A percentile compares a stretch with the other conserved stretches of the same genome.
Evolutionary conservation across 1,284 basidiomycete species (phyloP).

Genomic region (Vanrija pseudolonga): DNA sequence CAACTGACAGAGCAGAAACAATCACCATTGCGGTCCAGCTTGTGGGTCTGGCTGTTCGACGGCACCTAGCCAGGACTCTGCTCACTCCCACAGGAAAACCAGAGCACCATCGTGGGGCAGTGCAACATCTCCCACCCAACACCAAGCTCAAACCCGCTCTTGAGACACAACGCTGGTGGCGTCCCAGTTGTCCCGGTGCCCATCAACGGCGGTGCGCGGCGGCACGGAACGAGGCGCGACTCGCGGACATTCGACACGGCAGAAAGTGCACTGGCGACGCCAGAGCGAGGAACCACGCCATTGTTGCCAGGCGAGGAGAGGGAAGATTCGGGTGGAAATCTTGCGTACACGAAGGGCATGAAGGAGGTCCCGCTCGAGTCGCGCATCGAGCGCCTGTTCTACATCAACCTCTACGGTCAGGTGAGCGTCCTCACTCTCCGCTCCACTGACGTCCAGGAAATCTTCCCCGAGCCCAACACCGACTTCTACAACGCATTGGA

Average conservation of each 20-base stretch:
- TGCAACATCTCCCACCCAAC: conserved; percentile 93
- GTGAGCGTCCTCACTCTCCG: conserved; percentile 23
- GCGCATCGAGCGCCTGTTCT: conserved; percentile 68
- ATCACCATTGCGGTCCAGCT: conserved; percentile 96
- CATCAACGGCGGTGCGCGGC: too few relatives aligned
- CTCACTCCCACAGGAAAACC: conserved; percentile 60
- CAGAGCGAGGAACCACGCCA: conserved; percentile 7
- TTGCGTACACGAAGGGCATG: conserved; percentile 46
- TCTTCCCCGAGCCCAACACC: conserved; percentile 80
- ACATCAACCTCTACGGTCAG: conserved; percentile 89
- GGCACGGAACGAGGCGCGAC: conserved; percentile 24
- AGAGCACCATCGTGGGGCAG: conserved; percentile 79
- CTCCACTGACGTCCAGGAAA: conserved; percentile 55
- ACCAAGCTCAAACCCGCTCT: conserved; percentile 4
- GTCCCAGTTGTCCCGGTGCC: too few relatives aligned
- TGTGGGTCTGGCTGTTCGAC: conserved; percentile 52
- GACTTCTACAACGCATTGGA: conserved; percentile 68
- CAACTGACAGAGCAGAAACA: conserved; percentile 51
- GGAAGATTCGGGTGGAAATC: conserved; percentile 55
- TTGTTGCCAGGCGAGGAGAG: conserved; percentile 16
- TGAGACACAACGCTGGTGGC: too few relatives aligned
- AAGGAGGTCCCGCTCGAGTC: conserved; percentile 61
- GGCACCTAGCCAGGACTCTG: too few relatives aligned
- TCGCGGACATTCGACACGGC: conserved; percentile 46
- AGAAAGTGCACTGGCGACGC: conserved; percentile 23